These are phyloP conservation scores for Fusarium zealandicum DNA, from an alignment of 2,329 filamentous ascomycete species.

Conservation along the genomic window DNA sequence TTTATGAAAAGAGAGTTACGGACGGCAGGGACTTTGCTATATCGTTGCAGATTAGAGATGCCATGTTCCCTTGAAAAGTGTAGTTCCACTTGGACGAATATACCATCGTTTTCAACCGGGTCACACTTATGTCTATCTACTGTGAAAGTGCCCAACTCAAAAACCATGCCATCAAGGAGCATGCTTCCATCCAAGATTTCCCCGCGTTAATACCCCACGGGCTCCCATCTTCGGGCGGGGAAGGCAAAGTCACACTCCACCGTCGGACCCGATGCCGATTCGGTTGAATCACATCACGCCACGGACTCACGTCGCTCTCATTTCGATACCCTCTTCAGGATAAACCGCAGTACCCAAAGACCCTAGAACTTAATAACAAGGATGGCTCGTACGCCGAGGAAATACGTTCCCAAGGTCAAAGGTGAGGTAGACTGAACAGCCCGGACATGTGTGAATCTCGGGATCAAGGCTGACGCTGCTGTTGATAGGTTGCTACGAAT, in stretches of 20 bases:
- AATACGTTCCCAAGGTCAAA: slow-evolving; percentile 36
- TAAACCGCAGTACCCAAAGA: neutral
- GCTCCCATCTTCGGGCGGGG: neutral
- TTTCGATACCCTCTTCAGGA: neutral
- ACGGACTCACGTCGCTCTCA: slow-evolving; percentile 1
- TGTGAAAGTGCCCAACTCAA: too few species aligned
- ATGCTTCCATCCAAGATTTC: neutral
- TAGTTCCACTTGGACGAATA: too few species aligned
- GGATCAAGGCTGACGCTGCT: neutral
- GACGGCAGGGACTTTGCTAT: too few species aligned
- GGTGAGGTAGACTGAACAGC: slow-evolving; percentile 20
- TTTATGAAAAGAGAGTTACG: too few species aligned
- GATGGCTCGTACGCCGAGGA: slow-evolving; percentile 8
- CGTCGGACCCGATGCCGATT: slow-evolving; percentile 8
- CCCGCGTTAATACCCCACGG: neutral
- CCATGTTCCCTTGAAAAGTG: too few species aligned
- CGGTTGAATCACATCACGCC: neutral
- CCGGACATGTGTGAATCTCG: neutral
- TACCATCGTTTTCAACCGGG: too few species aligned
- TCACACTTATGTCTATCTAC: too few species aligned
- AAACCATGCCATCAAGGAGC: too few species aligned
- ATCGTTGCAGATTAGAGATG: too few species aligned
- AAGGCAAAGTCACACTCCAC: slow-evolving; percentile 1
- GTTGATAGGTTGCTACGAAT: slow-evolving; percentile 45
- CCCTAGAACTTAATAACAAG: neutral